A percentile compares a stretch with the other conserved stretches of the same genome.
Conservation (phyloP, 2,329 filamentous ascomycete species). For the Madurella mycetomatis region DNA sequence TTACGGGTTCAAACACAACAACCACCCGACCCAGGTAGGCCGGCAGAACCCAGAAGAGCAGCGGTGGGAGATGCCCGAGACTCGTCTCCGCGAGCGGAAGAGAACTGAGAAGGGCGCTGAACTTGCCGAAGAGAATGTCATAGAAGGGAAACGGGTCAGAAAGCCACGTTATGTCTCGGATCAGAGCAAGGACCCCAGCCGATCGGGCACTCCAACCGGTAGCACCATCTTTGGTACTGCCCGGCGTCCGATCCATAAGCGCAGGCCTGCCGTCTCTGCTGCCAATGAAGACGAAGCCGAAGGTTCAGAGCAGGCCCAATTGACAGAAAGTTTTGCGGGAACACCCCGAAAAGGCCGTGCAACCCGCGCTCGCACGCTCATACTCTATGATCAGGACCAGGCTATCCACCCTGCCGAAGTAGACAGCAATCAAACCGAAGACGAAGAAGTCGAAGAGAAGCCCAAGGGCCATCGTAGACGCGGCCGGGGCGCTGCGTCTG, state of each 20-base stretch:
- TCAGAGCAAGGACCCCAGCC: constrained; percentile 47
- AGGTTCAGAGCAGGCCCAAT: neutral
- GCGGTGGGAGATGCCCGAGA: constrained; percentile 50
- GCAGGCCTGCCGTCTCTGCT: constrained; percentile 12
- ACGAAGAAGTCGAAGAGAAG: constrained; percentile 14
- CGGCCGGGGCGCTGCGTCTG: constrained; percentile 1
- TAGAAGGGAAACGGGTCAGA: constrained; percentile 50
- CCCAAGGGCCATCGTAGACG: constrained; percentile 21
- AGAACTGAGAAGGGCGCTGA: constrained; percentile 57
- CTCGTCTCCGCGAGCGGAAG: constrained; percentile 52
- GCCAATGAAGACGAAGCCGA: constrained; percentile 15
- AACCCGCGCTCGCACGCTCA: constrained; percentile 12
- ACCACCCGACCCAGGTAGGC: constrained; percentile 53
- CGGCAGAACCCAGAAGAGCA: constrained; percentile 56
- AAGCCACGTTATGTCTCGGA: constrained; percentile 51
- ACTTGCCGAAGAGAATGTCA: constrained; percentile 39
- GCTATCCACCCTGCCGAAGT: constrained; percentile 4
- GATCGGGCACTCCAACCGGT: constrained; percentile 46
- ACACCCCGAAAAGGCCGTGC: constrained; percentile 21
- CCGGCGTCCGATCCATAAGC: constrained; percentile 12
- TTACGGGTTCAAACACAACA: constrained; percentile 59
- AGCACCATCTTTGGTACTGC: constrained; percentile 31
- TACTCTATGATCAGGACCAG: constrained; percentile 14
- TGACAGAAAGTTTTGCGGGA: constrained; percentile 12
- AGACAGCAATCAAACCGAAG: constrained; percentile 18